A percentile compares a stretch with the other conserved stretches of the same genome.
Evolutionary conservation across 2,329 filamentous ascomycete genomes (phyloP).

Genomic region (Mollisia scopiformis): DNA sequence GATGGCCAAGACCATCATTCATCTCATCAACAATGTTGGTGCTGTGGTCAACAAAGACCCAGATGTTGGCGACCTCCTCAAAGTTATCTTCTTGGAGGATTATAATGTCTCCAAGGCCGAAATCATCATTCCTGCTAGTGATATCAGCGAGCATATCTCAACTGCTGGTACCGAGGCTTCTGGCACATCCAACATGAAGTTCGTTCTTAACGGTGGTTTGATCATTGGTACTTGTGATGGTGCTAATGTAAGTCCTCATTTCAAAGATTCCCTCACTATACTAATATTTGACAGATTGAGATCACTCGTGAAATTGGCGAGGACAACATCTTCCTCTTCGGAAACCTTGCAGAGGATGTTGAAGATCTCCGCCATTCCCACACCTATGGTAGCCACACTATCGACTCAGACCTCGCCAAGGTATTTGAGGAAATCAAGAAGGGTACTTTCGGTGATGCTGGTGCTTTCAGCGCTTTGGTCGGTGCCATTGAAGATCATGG

Average conservation of each 20-base stretch:
- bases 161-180: constrained; percentile 91
- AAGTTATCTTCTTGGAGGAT: constrained; percentile 96
- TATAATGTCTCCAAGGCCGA: constrained; percentile 99
- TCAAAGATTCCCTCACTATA: background rate
- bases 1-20: constrained; percentile 99
- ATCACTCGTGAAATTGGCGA: constrained; percentile 97
- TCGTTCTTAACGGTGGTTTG: constrained; percentile 93
- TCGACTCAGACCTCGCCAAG: constrained; percentile 76
- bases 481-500: constrained; percentile 88
- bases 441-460: constrained; percentile 78
- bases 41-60: constrained; percentile 88
- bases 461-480: constrained; percentile 81
- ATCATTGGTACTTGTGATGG: constrained; percentile 98
- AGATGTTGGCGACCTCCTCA: constrained; percentile 90
- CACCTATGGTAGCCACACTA: constrained; percentile 76
- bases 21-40: constrained; percentile 91
- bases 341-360: constrained; percentile 92
- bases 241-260: constrained; percentile 73
- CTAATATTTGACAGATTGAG: constrained; percentile 66
- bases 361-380: constrained; percentile 93
- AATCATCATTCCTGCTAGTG: constrained; percentile 91
- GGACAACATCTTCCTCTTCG: constrained; percentile 98
- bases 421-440: constrained; percentile 85
- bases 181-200: constrained; percentile 99
- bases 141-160: constrained; percentile 98